Base-by-base conservation (phyloP, 805 yeast genomes). In the Candida krabiensis region DNA sequence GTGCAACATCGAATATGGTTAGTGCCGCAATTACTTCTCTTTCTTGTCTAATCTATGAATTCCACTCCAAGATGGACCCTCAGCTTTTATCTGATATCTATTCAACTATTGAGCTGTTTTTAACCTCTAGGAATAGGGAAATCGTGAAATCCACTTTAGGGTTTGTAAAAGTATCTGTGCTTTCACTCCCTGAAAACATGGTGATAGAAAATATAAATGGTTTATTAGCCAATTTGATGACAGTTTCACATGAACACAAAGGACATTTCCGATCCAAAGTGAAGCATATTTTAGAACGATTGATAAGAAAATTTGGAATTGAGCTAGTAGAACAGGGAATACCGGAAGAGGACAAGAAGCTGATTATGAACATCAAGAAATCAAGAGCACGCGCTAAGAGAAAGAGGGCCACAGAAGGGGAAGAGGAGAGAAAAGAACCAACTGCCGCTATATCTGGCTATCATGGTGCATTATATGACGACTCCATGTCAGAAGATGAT, bases 201-300 rank as follows among this genome's bases (percentile, higher is more conserved):
- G 79, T 93, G 38, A 75, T 73, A 49, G 73, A 80, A 7, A 80
- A 82, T 50, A 74, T 91, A 52, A 71, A 71, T 23, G 80, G 76
- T 9, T 65, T 93, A 35, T 67, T 93, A 37, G 70, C 75, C 18
- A 83, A 86, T 52, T 73, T 93, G 54, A 71, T 93, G 76, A 79
- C 80, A 44, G 90, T 97, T 93, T 87, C 96, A 28, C 93, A 88
- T 60, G 97, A 90, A 60, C 97, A 91, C 64, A 87, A 88, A 56
- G 95, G 95, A 33, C 96, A 89, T 58, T 93, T 93, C 74, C 89
- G 87, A 60, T 77, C 90, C 11, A 91, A 87, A 63, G 91, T 93
- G 25, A 87, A 88, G 67, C 97, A 93, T 57, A 84, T 93, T 38
- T 70, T 93, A 46, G 99, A 93, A 71, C 78, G 98, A 53, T 69